These are phyloP conservation scores for Rhododendron williamsianum DNA, from an alignment of 148 eudicot species.

Conservation along the genomic window DNA sequence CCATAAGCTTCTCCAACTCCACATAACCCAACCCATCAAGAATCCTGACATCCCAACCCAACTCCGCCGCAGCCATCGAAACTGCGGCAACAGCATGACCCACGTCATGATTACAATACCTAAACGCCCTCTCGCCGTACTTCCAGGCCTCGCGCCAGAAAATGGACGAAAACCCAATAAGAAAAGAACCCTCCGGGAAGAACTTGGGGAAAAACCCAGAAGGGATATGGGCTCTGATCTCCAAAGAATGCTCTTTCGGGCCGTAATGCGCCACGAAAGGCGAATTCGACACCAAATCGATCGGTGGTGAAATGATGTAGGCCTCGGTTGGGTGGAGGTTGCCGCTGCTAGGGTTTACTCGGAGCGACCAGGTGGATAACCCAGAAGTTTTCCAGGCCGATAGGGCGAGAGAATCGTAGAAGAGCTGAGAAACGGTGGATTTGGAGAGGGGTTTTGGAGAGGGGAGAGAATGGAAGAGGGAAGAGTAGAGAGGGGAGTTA, in stretches of 20 bases:
- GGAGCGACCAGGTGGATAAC: constrained; percentile 75
- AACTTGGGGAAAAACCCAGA: constrained; percentile 34
- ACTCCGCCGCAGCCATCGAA: constrained; percentile 69
- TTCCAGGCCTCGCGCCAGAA: constrained; percentile 98
- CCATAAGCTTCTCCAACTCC: constrained; percentile 71
- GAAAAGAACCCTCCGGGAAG: constrained; percentile 52
- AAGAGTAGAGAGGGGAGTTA: constrained; percentile 35
- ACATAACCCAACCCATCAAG: constrained; percentile 70
- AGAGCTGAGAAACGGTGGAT: constrained; percentile 53
- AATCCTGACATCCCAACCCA: constrained; percentile 93
- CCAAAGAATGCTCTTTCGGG: constrained; percentile 79
- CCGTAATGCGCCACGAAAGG: constrained; percentile 87
- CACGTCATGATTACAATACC: constrained; percentile 95
- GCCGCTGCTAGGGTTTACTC: constrained; percentile 94
- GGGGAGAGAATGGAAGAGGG: constrained; percentile 47
- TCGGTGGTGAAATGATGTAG: constrained; percentile 56
- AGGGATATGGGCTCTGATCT: constrained; percentile 57
- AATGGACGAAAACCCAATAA: constrained; percentile 77
- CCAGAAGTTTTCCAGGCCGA: constrained; percentile 91
- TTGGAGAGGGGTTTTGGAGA: constrained; percentile 53
- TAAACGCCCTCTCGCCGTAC: constrained; percentile 89
- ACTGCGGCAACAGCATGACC: constrained; percentile 87
- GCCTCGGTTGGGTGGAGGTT: constrained; percentile 94
- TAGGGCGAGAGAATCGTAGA: constrained; percentile 73
- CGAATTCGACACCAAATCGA: constrained; percentile 38